phyloP scores from a whole-genome alignment of 148 eudicot species.

The Rhododendron kiyosumense region DNA sequence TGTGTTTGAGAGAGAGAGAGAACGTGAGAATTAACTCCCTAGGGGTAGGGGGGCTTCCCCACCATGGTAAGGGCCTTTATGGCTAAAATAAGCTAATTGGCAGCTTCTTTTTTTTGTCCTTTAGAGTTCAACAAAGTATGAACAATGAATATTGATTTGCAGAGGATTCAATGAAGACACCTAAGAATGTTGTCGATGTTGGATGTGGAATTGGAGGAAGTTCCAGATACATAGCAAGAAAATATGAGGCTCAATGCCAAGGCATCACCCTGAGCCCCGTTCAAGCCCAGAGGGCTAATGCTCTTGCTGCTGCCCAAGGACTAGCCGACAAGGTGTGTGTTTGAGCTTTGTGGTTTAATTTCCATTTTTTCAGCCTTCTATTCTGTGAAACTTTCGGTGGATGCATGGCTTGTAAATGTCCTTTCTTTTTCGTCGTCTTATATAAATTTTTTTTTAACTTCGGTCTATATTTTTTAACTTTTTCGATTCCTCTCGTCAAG shows the following conservation, averaged over 20 bases:
- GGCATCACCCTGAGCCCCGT: conserved; percentile 85
- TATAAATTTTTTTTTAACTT: too few species aligned
- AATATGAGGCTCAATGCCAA: conserved; percentile 53
- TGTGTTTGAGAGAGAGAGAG: too few species aligned
- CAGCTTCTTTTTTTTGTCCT: background rate
- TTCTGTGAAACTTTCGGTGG: background rate
- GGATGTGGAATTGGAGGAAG: conserved; percentile 98
- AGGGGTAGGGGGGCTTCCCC: too few species aligned
- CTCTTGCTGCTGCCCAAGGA: conserved; percentile 77
- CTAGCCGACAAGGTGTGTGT: conserved; percentile 64
- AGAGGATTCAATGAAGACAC: conserved; percentile 55
- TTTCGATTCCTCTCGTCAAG: background rate
- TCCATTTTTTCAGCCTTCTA: background rate
- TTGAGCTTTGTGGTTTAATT: background rate
- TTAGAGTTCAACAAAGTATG: background rate
- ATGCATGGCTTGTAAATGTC: background rate
- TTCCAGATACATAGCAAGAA: conserved; percentile 67
- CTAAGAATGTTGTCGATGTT: conserved; percentile 61
- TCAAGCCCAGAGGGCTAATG: conserved; percentile 82
- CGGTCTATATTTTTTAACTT: background rate
- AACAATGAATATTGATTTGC: conserved; percentile 17
- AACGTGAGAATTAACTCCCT: too few species aligned
- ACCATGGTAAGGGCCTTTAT: too few species aligned
- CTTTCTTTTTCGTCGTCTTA: background rate
- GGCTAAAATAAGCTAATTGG: too few species aligned